Evolutionary conservation across 169 alveolate genomes (phyloP).

Genomic region (Eimeria tenella): DNA sequence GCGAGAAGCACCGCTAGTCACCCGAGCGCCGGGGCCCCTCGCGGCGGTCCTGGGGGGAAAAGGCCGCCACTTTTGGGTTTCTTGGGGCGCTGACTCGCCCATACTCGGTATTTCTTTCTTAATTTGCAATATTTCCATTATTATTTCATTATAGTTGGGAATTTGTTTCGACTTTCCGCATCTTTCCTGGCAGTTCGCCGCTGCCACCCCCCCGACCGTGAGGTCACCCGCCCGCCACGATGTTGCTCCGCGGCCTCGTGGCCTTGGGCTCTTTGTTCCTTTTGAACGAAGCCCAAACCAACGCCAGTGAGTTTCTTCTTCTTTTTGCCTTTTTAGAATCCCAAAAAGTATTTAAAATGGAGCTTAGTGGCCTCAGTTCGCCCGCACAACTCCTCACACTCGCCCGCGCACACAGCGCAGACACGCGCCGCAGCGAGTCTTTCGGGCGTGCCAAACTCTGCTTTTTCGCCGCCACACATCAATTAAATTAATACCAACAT

Average conservation of each 20-base stretch:
- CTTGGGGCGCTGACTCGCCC: too few species aligned
- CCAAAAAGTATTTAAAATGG: not conserved
- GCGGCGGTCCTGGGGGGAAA: not conserved
- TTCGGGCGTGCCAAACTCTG: not conserved
- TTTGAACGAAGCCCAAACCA: constrained; percentile 17
- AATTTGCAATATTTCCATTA: not conserved
- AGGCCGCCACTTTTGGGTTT: too few species aligned
- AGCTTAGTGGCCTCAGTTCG: not conserved
- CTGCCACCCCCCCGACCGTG: not conserved
- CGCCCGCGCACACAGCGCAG: not conserved
- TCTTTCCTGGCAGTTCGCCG: not conserved
- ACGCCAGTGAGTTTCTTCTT: not conserved
- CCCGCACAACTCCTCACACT: not conserved
- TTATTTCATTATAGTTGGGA: not conserved
- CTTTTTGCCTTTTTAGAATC: not conserved
- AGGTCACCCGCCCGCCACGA: constrained; percentile 58
- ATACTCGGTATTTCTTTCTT: too few species aligned
- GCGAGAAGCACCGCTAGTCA: constrained; percentile 44
- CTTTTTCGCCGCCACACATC: too few species aligned
- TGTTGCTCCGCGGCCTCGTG: constrained; percentile 51
- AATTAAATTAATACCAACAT: too few species aligned
- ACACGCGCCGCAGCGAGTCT: not conserved
- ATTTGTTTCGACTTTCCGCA: not conserved
- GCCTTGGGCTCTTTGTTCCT: constrained; percentile 41
- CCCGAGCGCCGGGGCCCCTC: constrained; percentile 1